phyloP scores from a whole-genome alignment of 2,329 filamentous ascomycete genomes.

The Nothopassalora personata region DNA sequence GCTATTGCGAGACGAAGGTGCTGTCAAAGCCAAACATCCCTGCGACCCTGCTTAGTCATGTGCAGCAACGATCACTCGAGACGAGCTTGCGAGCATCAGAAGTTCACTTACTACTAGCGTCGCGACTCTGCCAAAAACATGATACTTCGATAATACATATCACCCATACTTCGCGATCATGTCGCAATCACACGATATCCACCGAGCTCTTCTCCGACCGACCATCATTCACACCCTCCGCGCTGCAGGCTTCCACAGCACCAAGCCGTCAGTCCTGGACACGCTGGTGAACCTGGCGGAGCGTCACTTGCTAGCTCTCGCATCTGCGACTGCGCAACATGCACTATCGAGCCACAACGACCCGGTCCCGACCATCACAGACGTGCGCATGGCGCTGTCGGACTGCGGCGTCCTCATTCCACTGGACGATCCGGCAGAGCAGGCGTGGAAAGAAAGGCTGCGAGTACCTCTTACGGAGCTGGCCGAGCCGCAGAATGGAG shows the following conservation, averaged over 20 bases:
- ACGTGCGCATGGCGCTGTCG: constrained; percentile 80
- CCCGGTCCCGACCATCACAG: constrained; percentile 60
- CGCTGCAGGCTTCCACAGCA: constrained; percentile 81
- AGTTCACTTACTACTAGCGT: not conserved
- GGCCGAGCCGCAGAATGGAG: constrained; percentile 34
- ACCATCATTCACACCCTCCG: constrained; percentile 86
- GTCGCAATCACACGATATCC: constrained; percentile 40
- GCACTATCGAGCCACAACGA: constrained; percentile 65
- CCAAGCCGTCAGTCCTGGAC: constrained; percentile 76
- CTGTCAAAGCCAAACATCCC: no score
- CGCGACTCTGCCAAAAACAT: constrained; percentile 7
- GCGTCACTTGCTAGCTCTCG: constrained; percentile 71
- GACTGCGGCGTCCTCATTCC: constrained; percentile 72
- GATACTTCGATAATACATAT: constrained; percentile 18
- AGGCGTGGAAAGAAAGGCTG: constrained; percentile 55
- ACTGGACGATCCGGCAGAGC: constrained; percentile 60
- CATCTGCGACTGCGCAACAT: constrained; percentile 65
- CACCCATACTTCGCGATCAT: constrained; percentile 9
- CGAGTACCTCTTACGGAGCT: constrained; percentile 42
- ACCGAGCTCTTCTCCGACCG: constrained; percentile 78
- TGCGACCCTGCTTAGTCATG: no score
- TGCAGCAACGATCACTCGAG: no score
- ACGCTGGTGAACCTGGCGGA: constrained; percentile 80
- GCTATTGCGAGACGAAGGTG: no score
- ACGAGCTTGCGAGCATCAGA: not conserved